Evolutionary conservation across 148 eudicot species (phyloP).

Genomic region (Chenopodium formosanum): DNA sequence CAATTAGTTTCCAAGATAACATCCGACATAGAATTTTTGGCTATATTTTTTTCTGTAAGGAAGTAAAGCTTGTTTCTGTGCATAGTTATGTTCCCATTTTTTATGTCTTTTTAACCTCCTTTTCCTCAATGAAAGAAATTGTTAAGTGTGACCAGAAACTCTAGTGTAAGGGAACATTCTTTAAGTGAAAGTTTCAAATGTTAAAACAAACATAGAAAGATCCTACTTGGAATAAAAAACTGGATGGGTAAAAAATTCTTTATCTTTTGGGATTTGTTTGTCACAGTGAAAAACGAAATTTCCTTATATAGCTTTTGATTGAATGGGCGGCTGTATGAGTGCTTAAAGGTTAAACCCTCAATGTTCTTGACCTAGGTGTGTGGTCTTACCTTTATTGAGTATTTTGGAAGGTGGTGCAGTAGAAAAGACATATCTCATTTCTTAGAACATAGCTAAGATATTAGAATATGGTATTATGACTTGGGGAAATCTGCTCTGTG

Average conservation of each 20-base stretch:
- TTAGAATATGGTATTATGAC: no score
- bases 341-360: neutral
- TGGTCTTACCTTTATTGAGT: neutral
- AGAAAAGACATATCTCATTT: neutral
- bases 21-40: neutral
- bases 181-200: neutral
- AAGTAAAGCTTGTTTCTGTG: neutral
- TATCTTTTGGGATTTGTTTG: neutral
- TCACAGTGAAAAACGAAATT: neutral
- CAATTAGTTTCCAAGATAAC: neutral
- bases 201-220: neutral
- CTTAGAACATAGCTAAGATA: neutral
- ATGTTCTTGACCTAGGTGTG: neutral
- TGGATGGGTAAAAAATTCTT: neutral
- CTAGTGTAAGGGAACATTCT: neutral
- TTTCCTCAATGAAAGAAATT: neutral
- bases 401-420: neutral
- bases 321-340: neutral
- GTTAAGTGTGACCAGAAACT: neutral
- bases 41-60: neutral
- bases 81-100: neutral
- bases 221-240: neutral
- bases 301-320: neutral
- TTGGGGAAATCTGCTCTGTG: neutral
- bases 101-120: neutral